phyloP scores from a whole-genome alignment of 495 filamentous ascomycete genomes.

The Penicillium malachiteum region DNA sequence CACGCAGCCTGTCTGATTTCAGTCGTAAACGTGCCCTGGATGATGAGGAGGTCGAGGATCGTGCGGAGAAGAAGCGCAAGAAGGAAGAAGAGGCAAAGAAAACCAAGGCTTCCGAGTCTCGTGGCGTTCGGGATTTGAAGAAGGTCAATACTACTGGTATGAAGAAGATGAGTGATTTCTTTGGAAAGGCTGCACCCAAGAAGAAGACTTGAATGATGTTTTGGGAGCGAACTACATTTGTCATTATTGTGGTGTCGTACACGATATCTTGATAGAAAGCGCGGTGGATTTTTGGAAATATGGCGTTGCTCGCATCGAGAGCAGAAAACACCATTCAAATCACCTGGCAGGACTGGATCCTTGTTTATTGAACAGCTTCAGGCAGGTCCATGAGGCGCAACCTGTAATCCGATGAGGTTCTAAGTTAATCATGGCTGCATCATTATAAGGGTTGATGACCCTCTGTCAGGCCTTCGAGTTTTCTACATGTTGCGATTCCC shows the following conservation, averaged over 20 bases:
- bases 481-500: too few species aligned
- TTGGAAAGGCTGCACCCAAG: slow-evolving; percentile 62
- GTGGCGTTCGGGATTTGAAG: slow-evolving; percentile 71
- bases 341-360: neutral
- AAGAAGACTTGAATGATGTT: slow-evolving; percentile 33
- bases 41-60: slow-evolving; percentile 62
- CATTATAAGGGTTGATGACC: too few species aligned
- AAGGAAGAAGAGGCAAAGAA: slow-evolving; percentile 75
- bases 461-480: too few species aligned
- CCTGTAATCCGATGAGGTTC: too few species aligned
- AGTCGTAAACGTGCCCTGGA: slow-evolving; percentile 66
- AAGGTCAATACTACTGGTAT: slow-evolving; percentile 90
- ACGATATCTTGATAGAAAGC: neutral
- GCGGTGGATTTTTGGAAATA: neutral
- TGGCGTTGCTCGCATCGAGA: neutral
- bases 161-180: slow-evolving; percentile 97
- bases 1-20: slow-evolving; percentile 68
- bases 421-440: too few species aligned
- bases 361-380: too few species aligned
- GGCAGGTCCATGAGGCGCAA: too few species aligned
- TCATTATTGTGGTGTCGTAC: neutral
- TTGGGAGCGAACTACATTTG: neutral
- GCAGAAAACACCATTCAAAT: neutral
- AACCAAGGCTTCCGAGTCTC: slow-evolving; percentile 68
- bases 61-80: slow-evolving; percentile 61